Conservation (phyloP, 441 rosid species). For the Metrosideros polymorpha region DNA sequence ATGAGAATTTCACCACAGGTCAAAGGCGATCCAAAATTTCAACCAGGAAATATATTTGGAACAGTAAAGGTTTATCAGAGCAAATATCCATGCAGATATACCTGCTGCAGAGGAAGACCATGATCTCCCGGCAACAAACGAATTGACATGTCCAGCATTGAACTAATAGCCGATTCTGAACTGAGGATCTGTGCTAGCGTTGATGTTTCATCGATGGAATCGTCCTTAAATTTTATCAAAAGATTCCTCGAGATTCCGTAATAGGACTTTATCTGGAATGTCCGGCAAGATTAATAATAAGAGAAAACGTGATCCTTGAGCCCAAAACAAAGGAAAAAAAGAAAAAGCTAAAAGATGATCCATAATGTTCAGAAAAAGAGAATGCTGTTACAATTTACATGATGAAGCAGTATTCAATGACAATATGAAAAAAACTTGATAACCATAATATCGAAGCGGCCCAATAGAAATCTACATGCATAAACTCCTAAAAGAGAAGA, state of each 20-base stretch:
- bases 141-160: slow-evolving; percentile 94
- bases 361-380: background rate
- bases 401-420: background rate
- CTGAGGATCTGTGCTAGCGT: slow-evolving; percentile 80
- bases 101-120: slow-evolving; percentile 93
- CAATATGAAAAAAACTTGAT: background rate
- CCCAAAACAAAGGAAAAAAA: background rate
- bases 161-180: slow-evolving; percentile 80
- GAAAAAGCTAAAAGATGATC: background rate
- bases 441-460: background rate
- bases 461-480: background rate
- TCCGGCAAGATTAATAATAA: background rate
- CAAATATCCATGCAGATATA: slow-evolving; percentile 15
- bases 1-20: background rate
- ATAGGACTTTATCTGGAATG: slow-evolving; percentile 73
- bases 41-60: background rate
- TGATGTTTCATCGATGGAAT: slow-evolving; percentile 80
- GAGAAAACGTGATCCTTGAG: background rate
- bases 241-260: slow-evolving; percentile 90
- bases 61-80: background rate
- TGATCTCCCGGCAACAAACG: slow-evolving; percentile 88
- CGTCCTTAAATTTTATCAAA: slow-evolving; percentile 80
- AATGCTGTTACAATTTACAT: background rate
- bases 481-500: background rate
- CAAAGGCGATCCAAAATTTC: background rate